phyloP scores from a whole-genome alignment of 129 eudicot genomes.

The Sambucus nigra region DNA sequence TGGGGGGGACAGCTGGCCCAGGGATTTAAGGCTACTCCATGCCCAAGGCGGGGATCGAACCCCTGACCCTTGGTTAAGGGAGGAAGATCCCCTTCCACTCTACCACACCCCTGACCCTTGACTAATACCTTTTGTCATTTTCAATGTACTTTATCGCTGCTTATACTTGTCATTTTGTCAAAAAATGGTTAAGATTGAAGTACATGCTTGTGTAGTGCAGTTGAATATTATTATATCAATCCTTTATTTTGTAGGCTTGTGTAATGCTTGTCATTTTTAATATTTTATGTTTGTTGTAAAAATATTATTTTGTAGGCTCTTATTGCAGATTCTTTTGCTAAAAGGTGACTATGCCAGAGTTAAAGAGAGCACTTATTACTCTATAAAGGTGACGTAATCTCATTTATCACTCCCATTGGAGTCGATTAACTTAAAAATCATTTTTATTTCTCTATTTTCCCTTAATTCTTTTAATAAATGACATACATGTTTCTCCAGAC shows the following conservation, averaged over 20 bases:
- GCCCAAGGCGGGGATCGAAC: too few species aligned
- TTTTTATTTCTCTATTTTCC: background rate
- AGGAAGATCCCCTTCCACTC: too few species aligned
- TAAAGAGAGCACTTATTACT: constrained; percentile 40
- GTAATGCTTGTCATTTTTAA: background rate
- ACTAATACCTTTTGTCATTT: background rate
- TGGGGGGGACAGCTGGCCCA: too few species aligned
- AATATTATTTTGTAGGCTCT: constrained; percentile 31
- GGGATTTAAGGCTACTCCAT: too few species aligned
- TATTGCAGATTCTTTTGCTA: constrained; percentile 53
- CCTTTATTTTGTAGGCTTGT: too few species aligned
- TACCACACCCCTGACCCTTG: too few species aligned
- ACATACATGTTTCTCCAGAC: constrained; percentile 23
- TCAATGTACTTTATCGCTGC: background rate
- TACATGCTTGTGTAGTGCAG: background rate
- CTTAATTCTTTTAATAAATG: background rate
- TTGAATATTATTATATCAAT: too few species aligned
- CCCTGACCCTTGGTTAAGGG: too few species aligned
- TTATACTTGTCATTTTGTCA: too few species aligned
- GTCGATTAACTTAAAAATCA: background rate
- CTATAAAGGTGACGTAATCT: constrained; percentile 38
- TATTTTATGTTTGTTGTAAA: background rate
- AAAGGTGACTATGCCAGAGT: constrained; percentile 43
- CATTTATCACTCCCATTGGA: background rate
- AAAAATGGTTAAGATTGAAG: background rate